A percentile compares a stretch with the other conserved stretches of the same genome.
Evolutionary conservation across 352 stramenopile species (phyloP).

Genomic region (Phytophthora sansomeana): DNA sequence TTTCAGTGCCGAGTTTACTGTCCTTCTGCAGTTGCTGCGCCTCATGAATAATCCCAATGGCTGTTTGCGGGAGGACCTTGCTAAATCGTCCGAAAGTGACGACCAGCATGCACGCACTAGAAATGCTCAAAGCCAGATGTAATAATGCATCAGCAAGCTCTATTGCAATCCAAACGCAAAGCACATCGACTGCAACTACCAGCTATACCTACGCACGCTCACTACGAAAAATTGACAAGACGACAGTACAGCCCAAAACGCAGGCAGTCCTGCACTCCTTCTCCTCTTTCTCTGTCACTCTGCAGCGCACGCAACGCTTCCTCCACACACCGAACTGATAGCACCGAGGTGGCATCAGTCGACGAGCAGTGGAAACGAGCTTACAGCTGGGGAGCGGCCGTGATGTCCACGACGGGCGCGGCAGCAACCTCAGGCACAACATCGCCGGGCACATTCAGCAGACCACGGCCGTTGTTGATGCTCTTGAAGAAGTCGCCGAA

Average conservation of each 20-base stretch:
- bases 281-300: conserved; percentile 28
- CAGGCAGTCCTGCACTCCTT: conserved; percentile 32
- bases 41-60: too few species aligned
- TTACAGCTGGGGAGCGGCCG: conserved; percentile 40
- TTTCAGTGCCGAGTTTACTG: too few species aligned
- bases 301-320: conserved; percentile 28
- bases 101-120: too few species aligned
- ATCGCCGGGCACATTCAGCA: conserved; percentile 90
- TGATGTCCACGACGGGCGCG: conserved; percentile 25
- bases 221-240: conserved; percentile 44
- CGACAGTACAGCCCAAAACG: conserved; percentile 18
- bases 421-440: conserved; percentile 22
- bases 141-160: conserved; percentile 34
- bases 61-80: too few species aligned
- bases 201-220: conserved; percentile 32
- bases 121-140: neutral
- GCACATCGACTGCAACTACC: conserved; percentile 31
- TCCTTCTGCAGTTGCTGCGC: too few species aligned
- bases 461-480: conserved; percentile 95
- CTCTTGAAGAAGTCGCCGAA: conserved; percentile 99
- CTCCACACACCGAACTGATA: conserved; percentile 20
- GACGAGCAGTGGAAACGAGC: conserved; percentile 19
- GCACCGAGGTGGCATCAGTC: conserved; percentile 10
- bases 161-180: conserved; percentile 41
- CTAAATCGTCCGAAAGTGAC: too few species aligned